Conservation (phyloP, 2,329 filamentous ascomycete genomes). For the Paraphoma sp. region DNA sequence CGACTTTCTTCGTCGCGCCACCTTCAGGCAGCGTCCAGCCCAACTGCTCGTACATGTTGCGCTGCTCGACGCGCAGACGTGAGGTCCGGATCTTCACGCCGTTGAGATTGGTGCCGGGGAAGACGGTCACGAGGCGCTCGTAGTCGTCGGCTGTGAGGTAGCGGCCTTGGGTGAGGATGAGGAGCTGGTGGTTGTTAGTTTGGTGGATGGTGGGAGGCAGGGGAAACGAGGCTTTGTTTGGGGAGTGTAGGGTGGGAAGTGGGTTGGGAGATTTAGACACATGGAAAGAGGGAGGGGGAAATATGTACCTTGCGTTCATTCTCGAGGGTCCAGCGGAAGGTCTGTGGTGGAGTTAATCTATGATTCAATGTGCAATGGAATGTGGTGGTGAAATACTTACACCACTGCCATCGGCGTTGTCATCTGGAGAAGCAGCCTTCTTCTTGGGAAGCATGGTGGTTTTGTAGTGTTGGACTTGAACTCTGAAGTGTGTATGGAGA, state of each 20-base stretch:
- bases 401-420: background rate
- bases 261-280: background rate
- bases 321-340: slow-evolving; percentile 18
- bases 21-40: slow-evolving; percentile 19
- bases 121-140: slow-evolving; percentile 14
- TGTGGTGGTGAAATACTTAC: slow-evolving; percentile 1
- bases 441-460: slow-evolving; percentile 15
- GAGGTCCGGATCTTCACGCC: slow-evolving; percentile 10
- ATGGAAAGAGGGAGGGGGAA: background rate
- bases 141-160: slow-evolving; percentile 20
- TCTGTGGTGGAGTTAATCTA: background rate
- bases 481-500: background rate
- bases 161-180: slow-evolving; percentile 26
- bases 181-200: slow-evolving; percentile 15
- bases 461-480: background rate
- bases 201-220: background rate
- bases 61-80: slow-evolving; percentile 15
- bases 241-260: background rate
- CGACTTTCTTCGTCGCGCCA: slow-evolving; percentile 19
- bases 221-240: background rate
- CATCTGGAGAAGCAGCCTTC: background rate
- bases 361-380: background rate
- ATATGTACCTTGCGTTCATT: slow-evolving; percentile 18
- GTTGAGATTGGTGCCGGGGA: slow-evolving; percentile 27
- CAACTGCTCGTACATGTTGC: slow-evolving; percentile 16